These are phyloP conservation scores for Hygrophila difformis DNA, from an alignment of 257 asterid genomes.

Conservation along the genomic window DNA sequence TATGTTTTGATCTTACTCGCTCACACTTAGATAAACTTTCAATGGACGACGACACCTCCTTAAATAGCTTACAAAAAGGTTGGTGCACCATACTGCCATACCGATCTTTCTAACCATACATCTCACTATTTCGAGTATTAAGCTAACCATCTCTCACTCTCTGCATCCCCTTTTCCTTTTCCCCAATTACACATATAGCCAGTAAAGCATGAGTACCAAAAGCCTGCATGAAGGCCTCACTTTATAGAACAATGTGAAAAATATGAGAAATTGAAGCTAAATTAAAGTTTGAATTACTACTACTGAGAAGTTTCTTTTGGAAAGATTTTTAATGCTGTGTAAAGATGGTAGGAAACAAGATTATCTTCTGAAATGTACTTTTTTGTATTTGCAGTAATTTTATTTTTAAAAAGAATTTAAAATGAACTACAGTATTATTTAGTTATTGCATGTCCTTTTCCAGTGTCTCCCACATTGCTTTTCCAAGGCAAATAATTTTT, in stretches of 20 bases:
- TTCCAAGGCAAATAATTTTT: not conserved
- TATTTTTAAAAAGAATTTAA: conserved; percentile 21
- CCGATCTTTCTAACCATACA: not conserved
- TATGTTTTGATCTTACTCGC: no score
- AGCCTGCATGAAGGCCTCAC: conserved; percentile 23
- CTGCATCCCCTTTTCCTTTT: not conserved
- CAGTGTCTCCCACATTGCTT: conserved; percentile 25
- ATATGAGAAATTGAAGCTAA: conserved; percentile 13
- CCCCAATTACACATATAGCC: not conserved
- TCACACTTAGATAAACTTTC: no score
- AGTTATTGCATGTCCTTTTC: conserved; percentile 45
- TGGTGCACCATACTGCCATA: not conserved
- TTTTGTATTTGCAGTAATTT: conserved; percentile 26
- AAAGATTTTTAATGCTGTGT: conserved; percentile 30
- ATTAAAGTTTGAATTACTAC: no score
- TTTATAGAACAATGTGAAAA: conserved; percentile 27
- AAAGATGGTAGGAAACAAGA: conserved; percentile 46
- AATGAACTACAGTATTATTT: no score
- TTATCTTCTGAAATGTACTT: conserved; percentile 31
- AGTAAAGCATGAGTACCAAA: conserved; percentile 8
- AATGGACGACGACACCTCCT: no score
- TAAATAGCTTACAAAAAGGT: no score
- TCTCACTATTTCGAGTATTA: not conserved
- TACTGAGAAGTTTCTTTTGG: conserved; percentile 44
- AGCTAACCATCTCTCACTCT: not conserved